Evolutionary conservation across 208 protist genomes (phyloP), one percentile per base, ranked within the genome.

Genomic region (Crithidia acanthocephali): DNA sequence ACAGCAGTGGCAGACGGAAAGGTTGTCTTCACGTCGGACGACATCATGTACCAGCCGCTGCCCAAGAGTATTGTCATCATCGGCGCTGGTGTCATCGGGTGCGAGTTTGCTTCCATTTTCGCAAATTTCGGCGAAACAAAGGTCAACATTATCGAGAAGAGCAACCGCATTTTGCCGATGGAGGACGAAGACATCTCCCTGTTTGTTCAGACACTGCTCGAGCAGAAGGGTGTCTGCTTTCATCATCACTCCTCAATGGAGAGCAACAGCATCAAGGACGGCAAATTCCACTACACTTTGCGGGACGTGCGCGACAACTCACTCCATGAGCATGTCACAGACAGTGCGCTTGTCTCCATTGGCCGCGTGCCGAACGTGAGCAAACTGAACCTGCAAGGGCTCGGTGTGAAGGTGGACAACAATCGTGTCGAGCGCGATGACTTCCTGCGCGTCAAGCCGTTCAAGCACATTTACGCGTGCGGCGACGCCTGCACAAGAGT

Each of bases 81-180:
- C 37, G 93, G 93, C 44, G 93, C 93, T 7, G 93, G 93, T 71
- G 91, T 96, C 22, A 96, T 97, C 73, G 93, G 93, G 22, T 97
- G 93, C 61, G 93, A 97, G 51, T 97, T 97, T 71, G 91, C 93
- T 0, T 86, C 90, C 13, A 97, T 97, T 71, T 96, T 90, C 72
- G 90, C 90, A 13, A 96, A 97, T 65, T 95, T 97, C 68, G 88
- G 86, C 40, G 67, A 86, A 55, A 97, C 91, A 10, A 55, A 90
- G 52, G 93, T 97, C 18, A 88, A 90, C 74, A 59, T 97, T 27
- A 94, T 97, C 57, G 93, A 97, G 65, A 94, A 95, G 56, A 91
- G 74, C 40, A 66, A 69, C 48, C 82, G 91, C 4, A 95, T 97
- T 80, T 56, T 97, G 28, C 93, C 91, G 1, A 91, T 93, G 80